These are phyloP conservation scores for Podospora appendiculata DNA, from an alignment of 495 filamentous ascomycete species.

Conservation along the genomic window DNA sequence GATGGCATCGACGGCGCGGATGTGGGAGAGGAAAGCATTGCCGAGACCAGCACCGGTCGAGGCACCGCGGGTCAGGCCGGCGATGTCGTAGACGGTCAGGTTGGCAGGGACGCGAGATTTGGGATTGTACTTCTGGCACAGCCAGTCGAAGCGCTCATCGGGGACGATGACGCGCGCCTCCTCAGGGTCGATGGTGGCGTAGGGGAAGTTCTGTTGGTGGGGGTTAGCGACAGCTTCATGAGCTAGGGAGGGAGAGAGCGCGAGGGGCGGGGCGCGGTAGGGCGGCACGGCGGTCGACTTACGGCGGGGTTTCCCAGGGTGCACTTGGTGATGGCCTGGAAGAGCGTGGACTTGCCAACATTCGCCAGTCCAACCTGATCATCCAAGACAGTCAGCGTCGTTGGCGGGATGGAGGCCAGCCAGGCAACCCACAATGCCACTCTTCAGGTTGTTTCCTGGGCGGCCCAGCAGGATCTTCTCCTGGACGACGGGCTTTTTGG, in stretches of 20 bases:
- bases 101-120: slow-evolving; percentile 94
- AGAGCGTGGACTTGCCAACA: slow-evolving; percentile 98
- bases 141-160: slow-evolving; percentile 92
- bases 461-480: slow-evolving; percentile 85
- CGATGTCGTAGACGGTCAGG: slow-evolving; percentile 98
- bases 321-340: slow-evolving; percentile 99
- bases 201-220: slow-evolving; percentile 78
- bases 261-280: slow-evolving; percentile 8
- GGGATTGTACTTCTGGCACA: slow-evolving; percentile 92
- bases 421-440: slow-evolving; percentile 83
- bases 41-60: slow-evolving; percentile 97
- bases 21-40: slow-evolving; percentile 97
- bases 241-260: slow-evolving; percentile 6
- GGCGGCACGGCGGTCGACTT: too few species aligned
- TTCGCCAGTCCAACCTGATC: slow-evolving; percentile 93
- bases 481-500: slow-evolving; percentile 64
- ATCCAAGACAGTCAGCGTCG: slow-evolving; percentile 18
- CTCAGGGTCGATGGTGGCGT: slow-evolving; percentile 97
- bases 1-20: slow-evolving; percentile 98
- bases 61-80: slow-evolving; percentile 90
- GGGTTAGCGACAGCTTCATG: slow-evolving; percentile 13
- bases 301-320: slow-evolving; percentile 94
- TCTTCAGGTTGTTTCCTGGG: slow-evolving; percentile 97
- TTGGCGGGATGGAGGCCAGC: slow-evolving; percentile 10
- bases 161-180: slow-evolving; percentile 97